A percentile compares a stretch with the other conserved stretches of the same genome.
Evolutionary conservation across 768 basidiomycete genomes (phyloP).

Genomic region (Chalciporus pseudorubinellus): DNA sequence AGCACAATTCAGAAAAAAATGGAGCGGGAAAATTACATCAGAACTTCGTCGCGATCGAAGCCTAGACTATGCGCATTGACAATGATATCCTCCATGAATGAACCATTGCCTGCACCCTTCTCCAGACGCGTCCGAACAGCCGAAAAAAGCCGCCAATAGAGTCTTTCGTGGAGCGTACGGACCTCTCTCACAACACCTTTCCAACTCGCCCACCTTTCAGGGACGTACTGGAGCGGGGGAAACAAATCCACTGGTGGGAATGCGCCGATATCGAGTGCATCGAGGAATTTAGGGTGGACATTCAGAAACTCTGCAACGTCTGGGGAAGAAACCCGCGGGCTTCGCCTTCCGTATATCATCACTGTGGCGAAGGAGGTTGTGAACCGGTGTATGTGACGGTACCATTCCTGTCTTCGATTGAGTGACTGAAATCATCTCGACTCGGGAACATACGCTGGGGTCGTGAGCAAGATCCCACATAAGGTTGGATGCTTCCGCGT

Average conservation of each 20-base stretch:
- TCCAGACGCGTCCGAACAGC: constrained; percentile 24
- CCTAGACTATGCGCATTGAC: constrained; percentile 23
- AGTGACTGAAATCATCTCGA: not conserved
- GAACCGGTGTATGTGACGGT: constrained; percentile 29
- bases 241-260: constrained; percentile 37
- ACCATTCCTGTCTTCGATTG: constrained; percentile 24
- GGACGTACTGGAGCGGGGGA: constrained; percentile 33
- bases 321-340: constrained; percentile 26
- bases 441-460: constrained; percentile 21
- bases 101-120: constrained; percentile 27
- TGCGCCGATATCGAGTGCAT: constrained; percentile 33
- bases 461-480: constrained; percentile 26
- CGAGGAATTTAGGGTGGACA: constrained; percentile 25
- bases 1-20: not conserved
- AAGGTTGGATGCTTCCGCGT: constrained; percentile 30
- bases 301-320: constrained; percentile 28
- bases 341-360: constrained; percentile 32
- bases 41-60: constrained; percentile 17
- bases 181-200: constrained; percentile 26
- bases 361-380: constrained; percentile 32
- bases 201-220: constrained; percentile 37
- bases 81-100: constrained; percentile 34
- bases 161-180: constrained; percentile 22
- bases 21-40: not conserved
- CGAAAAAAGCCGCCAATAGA: constrained; percentile 32